Conservation (phyloP, 768 basidiomycete genomes). For the Agaricus blazei region DNA sequence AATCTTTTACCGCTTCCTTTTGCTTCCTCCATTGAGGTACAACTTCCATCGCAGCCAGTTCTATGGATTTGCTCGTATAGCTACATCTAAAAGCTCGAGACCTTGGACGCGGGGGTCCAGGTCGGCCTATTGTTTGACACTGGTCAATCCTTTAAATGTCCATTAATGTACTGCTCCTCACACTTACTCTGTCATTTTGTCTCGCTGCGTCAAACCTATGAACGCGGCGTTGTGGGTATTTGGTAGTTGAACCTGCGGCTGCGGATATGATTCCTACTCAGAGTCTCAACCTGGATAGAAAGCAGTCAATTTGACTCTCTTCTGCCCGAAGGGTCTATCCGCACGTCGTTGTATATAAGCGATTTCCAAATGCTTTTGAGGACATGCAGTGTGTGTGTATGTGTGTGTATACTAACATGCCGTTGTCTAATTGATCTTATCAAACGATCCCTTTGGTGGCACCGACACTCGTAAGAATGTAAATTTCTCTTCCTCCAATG, state of each 20-base stretch:
- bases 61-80: neutral
- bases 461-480: too few relatives aligned
- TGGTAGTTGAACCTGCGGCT: neutral
- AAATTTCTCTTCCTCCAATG: too few relatives aligned
- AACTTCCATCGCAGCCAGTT: neutral
- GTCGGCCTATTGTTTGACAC: neutral
- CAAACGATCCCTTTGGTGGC: too few relatives aligned
- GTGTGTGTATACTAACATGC: neutral
- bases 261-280: neutral
- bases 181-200: constrained; percentile 3
- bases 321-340: neutral
- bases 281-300: constrained; percentile 2
- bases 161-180: neutral
- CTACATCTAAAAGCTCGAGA: neutral
- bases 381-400: too few relatives aligned
- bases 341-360: neutral
- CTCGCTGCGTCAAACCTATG: neutral
- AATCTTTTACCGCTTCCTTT: neutral
- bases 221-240: neutral
- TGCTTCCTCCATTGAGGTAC: neutral
- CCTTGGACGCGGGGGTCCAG: neutral
- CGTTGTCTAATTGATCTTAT: too few relatives aligned
- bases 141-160: neutral
- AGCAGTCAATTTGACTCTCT: neutral
- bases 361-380: neutral